phyloP scores from a whole-genome alignment of 2,329 filamentous ascomycete genomes.

The Kalaharituber pfeilii region DNA sequence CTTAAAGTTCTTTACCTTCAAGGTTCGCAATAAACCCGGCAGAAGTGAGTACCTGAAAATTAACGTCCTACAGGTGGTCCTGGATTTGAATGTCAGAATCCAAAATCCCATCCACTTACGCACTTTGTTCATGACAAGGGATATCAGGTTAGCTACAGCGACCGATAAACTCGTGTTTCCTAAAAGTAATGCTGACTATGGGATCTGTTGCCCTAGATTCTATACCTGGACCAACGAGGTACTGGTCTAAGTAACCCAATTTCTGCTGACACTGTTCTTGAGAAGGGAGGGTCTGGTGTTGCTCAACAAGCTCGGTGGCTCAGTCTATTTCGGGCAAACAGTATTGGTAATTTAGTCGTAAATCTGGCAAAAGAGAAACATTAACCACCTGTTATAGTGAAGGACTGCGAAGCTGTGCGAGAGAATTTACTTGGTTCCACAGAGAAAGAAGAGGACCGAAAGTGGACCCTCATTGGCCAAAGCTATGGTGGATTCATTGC shows the following conservation, averaged over 20 bases:
- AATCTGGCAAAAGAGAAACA: too few relatives aligned
- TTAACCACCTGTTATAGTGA: conserved; percentile 36
- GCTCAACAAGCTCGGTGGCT: conserved; percentile 53
- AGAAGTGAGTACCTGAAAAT: too few relatives aligned
- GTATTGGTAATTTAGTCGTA: too few relatives aligned
- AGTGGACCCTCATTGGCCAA: conserved; percentile 79
- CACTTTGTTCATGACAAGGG: conserved; percentile 55
- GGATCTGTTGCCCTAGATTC: conserved; percentile 27
- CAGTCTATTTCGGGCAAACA: conserved; percentile 72
- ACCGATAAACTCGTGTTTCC: too few relatives aligned
- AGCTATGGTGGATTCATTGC: conserved; percentile 81
- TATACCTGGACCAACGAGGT: conserved; percentile 81
- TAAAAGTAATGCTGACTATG: background rate
- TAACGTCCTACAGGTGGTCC: conserved; percentile 79
- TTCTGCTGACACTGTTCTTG: conserved; percentile 50
- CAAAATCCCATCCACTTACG: conserved; percentile 57
- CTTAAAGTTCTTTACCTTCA: conserved; percentile 17
- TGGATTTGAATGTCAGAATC: conserved; percentile 56
- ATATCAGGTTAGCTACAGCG: conserved; percentile 40
- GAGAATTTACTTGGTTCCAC: conserved; percentile 36
- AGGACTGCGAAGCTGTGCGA: conserved; percentile 73
- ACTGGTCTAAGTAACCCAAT: conserved; percentile 73
- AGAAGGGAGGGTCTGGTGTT: conserved; percentile 41
- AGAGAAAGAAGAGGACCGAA: conserved; percentile 46
- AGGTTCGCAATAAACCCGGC: conserved; percentile 4